Percentiles rank a stretch among this genome's conserved stretches.
Conservation (phyloP, 345 rosid genomes). For the Eucalyptus cloeziana region DNA sequence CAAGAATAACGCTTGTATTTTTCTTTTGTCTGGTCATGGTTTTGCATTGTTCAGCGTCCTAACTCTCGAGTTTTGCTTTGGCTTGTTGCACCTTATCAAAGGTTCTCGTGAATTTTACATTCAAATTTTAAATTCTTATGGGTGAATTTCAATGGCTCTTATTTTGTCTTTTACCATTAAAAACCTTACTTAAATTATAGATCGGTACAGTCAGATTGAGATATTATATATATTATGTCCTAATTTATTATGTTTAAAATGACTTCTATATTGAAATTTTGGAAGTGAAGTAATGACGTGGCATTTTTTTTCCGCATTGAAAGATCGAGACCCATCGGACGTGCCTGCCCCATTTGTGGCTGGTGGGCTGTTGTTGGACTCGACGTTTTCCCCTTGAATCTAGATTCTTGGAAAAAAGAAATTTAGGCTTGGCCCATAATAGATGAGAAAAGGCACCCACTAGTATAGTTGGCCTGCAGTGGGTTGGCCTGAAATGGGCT, state of each 20-base stretch:
- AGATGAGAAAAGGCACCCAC: no score
- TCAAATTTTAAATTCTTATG: neutral
- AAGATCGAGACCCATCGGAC: no score
- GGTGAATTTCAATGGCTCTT: neutral
- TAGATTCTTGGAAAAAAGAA: no score
- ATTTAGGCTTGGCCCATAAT: no score
- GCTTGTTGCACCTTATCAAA: no score
- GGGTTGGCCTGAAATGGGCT: no score
- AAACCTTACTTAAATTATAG: neutral
- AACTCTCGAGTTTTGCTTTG: neutral
- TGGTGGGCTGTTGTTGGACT: no score
- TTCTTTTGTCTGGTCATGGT: neutral
- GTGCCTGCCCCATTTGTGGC: no score
- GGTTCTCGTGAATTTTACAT: neutral
- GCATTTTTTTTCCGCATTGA: neutral
- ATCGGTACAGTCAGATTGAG: neutral
- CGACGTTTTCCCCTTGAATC: no score
- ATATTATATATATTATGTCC: neutral
- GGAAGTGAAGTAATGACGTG: neutral
- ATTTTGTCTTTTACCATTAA: neutral
- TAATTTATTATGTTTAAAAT: neutral
- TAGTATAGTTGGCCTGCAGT: no score
- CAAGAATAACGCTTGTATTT: neutral
- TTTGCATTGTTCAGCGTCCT: neutral
- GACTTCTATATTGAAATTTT: neutral